Conservation (phyloP, 371 early-diverging fungal species). For the Cokeromyces recurvatus region DNA sequence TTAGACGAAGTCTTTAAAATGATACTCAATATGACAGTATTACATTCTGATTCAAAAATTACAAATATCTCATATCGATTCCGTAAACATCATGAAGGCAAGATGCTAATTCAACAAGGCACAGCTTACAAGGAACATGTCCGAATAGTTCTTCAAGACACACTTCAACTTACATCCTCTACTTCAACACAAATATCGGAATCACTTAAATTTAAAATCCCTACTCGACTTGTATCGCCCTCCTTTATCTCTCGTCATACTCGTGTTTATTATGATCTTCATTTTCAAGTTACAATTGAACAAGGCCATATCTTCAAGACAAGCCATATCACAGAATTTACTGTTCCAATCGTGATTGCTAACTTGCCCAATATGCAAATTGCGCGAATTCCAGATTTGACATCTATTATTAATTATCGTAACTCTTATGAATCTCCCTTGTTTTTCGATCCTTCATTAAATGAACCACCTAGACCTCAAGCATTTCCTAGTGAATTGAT, state of each 20-base stretch:
- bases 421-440: constrained; percentile 21
- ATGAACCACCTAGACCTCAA: constrained; percentile 26
- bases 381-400: constrained; percentile 26
- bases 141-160: constrained; percentile 16
- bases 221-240: constrained; percentile 41
- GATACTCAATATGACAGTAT: constrained; percentile 25
- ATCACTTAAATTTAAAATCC: constrained; percentile 28
- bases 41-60: constrained; percentile 30
- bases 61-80: constrained; percentile 18
- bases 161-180: background rate
- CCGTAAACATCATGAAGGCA: constrained; percentile 41
- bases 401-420: constrained; percentile 21
- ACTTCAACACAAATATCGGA: constrained; percentile 15
- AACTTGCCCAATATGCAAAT: constrained; percentile 34
- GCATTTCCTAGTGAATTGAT: constrained; percentile 21
- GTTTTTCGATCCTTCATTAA: constrained; percentile 29
- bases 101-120: constrained; percentile 33
- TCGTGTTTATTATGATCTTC: constrained; percentile 36
- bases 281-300: constrained; percentile 25
- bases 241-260: constrained; percentile 40
- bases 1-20: constrained; percentile 31
- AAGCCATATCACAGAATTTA: constrained; percentile 20
- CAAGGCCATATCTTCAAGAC: constrained; percentile 31
- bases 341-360: constrained; percentile 30
- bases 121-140: constrained; percentile 34